These are phyloP conservation scores for Hawksworthiomyces lignivorus DNA, from an alignment of 2,329 filamentous ascomycete species.

Conservation along the genomic window DNA sequence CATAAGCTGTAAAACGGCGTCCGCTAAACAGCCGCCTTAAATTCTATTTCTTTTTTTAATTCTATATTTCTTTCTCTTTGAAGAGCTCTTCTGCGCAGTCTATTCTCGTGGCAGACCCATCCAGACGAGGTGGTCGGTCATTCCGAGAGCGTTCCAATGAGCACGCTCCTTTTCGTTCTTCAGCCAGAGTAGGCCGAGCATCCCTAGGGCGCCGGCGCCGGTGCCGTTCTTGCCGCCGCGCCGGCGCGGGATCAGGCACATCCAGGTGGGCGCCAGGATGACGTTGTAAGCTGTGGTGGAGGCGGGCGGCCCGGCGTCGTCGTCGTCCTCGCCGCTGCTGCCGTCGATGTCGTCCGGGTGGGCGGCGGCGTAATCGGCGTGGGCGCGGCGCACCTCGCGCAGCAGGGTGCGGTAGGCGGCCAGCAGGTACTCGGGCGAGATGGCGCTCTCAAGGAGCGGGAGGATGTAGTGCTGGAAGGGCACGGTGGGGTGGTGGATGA, in stretches of 20 bases:
- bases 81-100: too few species aligned
- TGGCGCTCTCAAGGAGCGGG: constrained; percentile 6
- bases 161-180: constrained; percentile 17
- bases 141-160: constrained; percentile 19
- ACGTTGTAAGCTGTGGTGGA: constrained; percentile 23
- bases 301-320: constrained; percentile 5
- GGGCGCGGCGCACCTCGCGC: constrained; percentile 10
- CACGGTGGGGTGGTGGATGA: constrained; percentile 14
- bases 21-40: too few species aligned
- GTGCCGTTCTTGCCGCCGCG: constrained; percentile 19
- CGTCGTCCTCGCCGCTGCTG: not conserved
- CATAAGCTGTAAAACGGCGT: too few species aligned
- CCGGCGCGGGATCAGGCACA: constrained; percentile 26
- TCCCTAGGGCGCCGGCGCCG: constrained; percentile 26
- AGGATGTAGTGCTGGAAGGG: constrained; percentile 17
- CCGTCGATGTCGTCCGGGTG: not conserved
- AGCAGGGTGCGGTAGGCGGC: constrained; percentile 15
- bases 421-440: constrained; percentile 9
- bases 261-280: constrained; percentile 23
- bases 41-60: not conserved
- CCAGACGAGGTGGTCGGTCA: constrained; percentile 17
- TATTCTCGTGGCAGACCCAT: constrained; percentile 16
- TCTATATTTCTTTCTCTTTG: not conserved
- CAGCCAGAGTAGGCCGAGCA: constrained; percentile 28
- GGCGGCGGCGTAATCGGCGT: constrained; percentile 8